Evolutionary conservation across 2,329 filamentous ascomycete species (phyloP), one percentile per base, ranked within the genome.

Genomic region (Sporothrix pallida): DNA sequence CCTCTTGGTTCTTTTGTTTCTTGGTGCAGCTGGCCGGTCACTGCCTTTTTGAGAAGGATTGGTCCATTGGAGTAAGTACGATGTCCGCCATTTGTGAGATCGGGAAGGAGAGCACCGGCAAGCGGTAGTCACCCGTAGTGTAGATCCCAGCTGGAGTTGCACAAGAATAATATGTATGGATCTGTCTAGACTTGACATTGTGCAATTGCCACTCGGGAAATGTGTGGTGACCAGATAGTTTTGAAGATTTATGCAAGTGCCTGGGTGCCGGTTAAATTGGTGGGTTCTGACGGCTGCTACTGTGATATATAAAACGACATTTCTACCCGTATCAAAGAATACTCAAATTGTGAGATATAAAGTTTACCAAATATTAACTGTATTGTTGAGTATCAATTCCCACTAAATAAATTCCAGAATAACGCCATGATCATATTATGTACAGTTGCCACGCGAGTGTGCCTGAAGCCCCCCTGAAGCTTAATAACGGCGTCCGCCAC

Each of bases 31-130:
- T 13, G 20, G 31, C 63, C 15, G 63, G 12, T 31, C 46, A 37
- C 17, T 68, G 46, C 48, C 42, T 15, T 23, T 68, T 68, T 68
- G 65, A n/a, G 65, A 37, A n/a, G 44, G 13, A 48, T 23, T 67
- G 65, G 46, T 68, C 46, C 13, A 31, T 37, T 52, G 63, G 46
- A 20, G 62, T n/a, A 46, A 65, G 42, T 20, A 52, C 26, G 65
- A 68, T 68, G 48, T 26, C 17, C 65, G 17, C 15, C 65, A 23
- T 37, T 37, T 52, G 23, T 52, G 65, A 37, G 65, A 68, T 68
- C 65, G 15, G 65, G 23, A 68, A 31, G 63, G 23, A 9, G 23
- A n/a, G 65, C 65, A n/a, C 46, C 65, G 9, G 23, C 20, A 26
- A 8, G 46, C 46, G 44, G 46, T 68, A 68, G 63, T 31, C 42